Evolutionary conservation across 495 filamentous ascomycete species (phyloP), one percentile per base, ranked within the genome.

Genomic region (Neurospora sp.): DNA sequence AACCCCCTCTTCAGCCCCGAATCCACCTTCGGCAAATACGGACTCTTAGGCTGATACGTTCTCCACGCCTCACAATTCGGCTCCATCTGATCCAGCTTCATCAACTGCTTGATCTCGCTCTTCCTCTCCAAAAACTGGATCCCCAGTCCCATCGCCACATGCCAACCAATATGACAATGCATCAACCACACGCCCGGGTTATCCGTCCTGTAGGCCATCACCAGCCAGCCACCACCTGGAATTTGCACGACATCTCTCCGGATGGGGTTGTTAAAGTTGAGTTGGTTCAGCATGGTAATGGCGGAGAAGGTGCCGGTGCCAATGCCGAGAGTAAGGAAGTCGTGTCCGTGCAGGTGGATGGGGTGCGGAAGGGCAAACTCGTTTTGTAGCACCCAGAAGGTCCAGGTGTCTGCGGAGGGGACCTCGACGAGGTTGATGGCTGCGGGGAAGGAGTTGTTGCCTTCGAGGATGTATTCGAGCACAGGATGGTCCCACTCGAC

Each of bases 311-410:
- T 78, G 20, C 74, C 78, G 8, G 70, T 22, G 44, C 80, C 82
- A 72, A 89, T 84, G 16, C 82, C 83, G 4, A 91, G 78, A 10
- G 89, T 81, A 53, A 78, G 80, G 79, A 91, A 91, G 71, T 89
- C 83, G 76, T 90, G 84, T 1, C 88, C 88, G 76, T 89, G 86
- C 12, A 91, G 78, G 72, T 90, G 86, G 41, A 89, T 85, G 14
- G 86, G 87, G 69, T 85, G 89, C 40, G 75, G 74, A 9, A 79
- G 70, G 22, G 71, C 71, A 14, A 76, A 75, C 2, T 73, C 70
- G 71, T 81, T 84, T 69, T 82, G 72, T 12, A 88, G 78, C 2
- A 87, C 76, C 74, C 74, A 76, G 61, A 76, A 79, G 1, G 73
- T 71, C 79, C 79, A 81, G 10, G 71, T 31, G 41, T 79, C 69